phyloP scores from a whole-genome alignment of 2,329 filamentous ascomycete species.

The Curvularia hawaiiensis region DNA sequence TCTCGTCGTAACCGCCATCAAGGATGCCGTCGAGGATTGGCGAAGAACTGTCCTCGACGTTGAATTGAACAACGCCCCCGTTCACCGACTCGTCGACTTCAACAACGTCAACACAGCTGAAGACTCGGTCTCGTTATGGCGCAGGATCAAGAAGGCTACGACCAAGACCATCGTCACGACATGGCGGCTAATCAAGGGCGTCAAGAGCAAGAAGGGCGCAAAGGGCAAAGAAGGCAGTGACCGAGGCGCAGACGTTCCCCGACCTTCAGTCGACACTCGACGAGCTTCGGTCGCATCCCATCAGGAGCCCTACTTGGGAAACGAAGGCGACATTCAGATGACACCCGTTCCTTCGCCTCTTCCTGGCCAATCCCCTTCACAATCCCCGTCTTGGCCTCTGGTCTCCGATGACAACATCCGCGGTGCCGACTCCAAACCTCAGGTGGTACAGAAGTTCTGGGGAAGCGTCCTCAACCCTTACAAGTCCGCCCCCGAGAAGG shows the following conservation, averaged over 20 bases:
- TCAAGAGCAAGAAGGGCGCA: constrained; percentile 42
- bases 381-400: constrained; percentile 36
- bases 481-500: constrained; percentile 68
- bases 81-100: constrained; percentile 87
- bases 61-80: constrained; percentile 93
- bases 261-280: constrained; percentile 70
- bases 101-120: constrained; percentile 91
- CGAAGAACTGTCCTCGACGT: constrained; percentile 88
- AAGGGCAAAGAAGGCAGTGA: constrained; percentile 53
- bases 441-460: constrained; percentile 57
- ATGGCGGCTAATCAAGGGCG: constrained; percentile 54
- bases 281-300: constrained; percentile 63
- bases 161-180: constrained; percentile 65
- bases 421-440: constrained; percentile 28
- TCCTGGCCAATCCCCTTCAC: constrained; percentile 53
- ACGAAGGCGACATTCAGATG: constrained; percentile 80
- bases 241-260: constrained; percentile 59
- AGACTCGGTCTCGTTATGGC: constrained; percentile 85
- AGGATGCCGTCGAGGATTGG: constrained; percentile 96
- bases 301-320: constrained; percentile 58
- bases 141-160: constrained; percentile 86
- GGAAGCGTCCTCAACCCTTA: constrained; percentile 77
- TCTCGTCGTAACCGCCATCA: constrained; percentile 83
- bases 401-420: constrained; percentile 36
- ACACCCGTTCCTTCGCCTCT: constrained; percentile 88